Evolutionary conservation across 129 eudicot species (phyloP).

Genomic region (Chrysanthemum seticuspe): DNA sequence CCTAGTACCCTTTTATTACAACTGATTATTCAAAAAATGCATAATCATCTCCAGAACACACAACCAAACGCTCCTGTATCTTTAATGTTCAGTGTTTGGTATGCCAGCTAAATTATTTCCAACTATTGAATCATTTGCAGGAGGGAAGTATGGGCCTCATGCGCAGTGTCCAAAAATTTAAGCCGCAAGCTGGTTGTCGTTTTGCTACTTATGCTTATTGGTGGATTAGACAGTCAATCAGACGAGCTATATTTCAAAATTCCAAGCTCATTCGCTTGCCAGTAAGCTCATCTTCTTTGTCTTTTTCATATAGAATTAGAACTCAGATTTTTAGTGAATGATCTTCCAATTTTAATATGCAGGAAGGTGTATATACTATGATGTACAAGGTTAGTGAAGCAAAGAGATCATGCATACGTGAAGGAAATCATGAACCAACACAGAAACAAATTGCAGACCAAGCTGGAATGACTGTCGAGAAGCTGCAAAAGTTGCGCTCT

Average conservation of each 20-base stretch:
- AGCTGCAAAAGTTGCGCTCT: conserved; percentile 51
- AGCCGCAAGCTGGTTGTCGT: conserved; percentile 85
- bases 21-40: no score
- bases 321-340: neutral
- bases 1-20: no score
- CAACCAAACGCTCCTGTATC: neutral
- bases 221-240: conserved; percentile 88
- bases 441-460: conserved; percentile 62
- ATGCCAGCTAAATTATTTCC: neutral
- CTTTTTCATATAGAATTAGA: neutral
- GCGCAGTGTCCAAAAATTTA: conserved; percentile 77
- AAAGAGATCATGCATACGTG: conserved; percentile 64
- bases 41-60: neutral
- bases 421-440: conserved; percentile 64
- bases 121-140: conserved; percentile 40
- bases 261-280: conserved; percentile 95
- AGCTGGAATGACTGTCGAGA: conserved; percentile 78
- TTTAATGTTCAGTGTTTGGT: no score
- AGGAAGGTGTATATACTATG: conserved; percentile 82
- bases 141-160: conserved; percentile 94
- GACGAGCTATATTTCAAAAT: conserved; percentile 75
- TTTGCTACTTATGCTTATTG: conserved; percentile 90
- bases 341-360: conserved; percentile 20
- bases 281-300: conserved; percentile 37
- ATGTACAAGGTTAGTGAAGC: conserved; percentile 71